These are phyloP conservation scores for Colletotrichum sublineola DNA, from an alignment of 2,329 filamentous ascomycete genomes.

Conservation along the genomic window DNA sequence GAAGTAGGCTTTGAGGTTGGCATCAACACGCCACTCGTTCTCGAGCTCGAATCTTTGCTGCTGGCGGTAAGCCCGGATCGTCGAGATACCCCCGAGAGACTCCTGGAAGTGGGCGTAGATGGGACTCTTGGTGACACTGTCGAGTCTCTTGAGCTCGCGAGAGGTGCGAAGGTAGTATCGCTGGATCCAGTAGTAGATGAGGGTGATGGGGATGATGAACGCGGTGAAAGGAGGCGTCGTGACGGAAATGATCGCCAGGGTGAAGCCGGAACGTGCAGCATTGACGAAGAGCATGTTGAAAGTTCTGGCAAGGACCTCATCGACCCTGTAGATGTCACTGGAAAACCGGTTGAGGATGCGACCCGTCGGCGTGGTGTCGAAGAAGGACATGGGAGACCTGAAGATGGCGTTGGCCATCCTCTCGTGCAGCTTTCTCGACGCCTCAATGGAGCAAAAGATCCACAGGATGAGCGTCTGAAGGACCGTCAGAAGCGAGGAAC, in stretches of 20 bases:
- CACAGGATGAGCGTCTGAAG: constrained; percentile 94
- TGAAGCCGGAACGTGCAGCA: constrained; percentile 81
- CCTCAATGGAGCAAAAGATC: constrained; percentile 99
- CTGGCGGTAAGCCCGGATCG: constrained; percentile 94
- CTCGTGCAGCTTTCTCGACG: constrained; percentile 95
- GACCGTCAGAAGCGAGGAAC: constrained; percentile 86
- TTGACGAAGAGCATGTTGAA: constrained; percentile 98
- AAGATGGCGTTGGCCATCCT: constrained; percentile 98
- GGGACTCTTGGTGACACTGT: constrained; percentile 94
- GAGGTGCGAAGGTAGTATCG: constrained; percentile 97
- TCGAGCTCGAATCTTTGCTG: constrained; percentile 88
- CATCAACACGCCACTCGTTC: constrained; percentile 97
- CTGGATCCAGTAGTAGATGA: constrained; percentile 92
- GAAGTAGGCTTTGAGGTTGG: constrained; percentile 94
- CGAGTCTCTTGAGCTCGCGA: constrained; percentile 93
- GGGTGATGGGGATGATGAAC: constrained; percentile 83
- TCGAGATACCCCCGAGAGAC: constrained; percentile 91
- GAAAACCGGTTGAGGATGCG: constrained; percentile 97
- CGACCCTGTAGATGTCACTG: constrained; percentile 83
- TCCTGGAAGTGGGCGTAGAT: constrained; percentile 99
- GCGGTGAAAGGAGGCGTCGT: constrained; percentile 84
- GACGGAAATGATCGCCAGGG: constrained; percentile 85
- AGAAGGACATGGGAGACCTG: constrained; percentile 98
- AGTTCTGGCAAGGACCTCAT: constrained; percentile 93
- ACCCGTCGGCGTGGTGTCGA: constrained; percentile 96